Evolutionary conservation across 371 early-diverging fungal genomes (phyloP).

Genomic region (Smittium culicis): DNA sequence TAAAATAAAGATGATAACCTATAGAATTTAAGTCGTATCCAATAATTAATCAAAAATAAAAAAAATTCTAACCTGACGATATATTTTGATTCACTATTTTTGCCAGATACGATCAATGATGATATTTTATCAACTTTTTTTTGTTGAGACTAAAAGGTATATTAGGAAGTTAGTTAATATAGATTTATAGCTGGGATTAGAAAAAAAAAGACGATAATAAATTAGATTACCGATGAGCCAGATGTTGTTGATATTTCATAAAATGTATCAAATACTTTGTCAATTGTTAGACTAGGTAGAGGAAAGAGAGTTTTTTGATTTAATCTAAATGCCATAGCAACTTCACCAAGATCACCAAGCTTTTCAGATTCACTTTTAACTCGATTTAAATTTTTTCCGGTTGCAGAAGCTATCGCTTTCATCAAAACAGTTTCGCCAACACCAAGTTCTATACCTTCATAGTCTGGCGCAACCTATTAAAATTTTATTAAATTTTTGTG

Average conservation of each 20-base stretch:
- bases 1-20: neutral
- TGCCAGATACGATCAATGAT: conserved; percentile 64
- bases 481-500: no score
- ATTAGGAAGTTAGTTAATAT: neutral
- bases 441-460: conserved; percentile 91
- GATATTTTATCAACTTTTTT: conserved; percentile 77
- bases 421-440: conserved; percentile 88
- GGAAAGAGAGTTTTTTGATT: conserved; percentile 60
- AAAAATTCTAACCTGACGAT: conserved; percentile 74
- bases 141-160: conserved; percentile 21
- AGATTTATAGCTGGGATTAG: neutral
- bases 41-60: neutral
- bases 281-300: conserved; percentile 67
- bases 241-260: conserved; percentile 71
- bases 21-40: neutral
- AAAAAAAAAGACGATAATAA: neutral
- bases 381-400: conserved; percentile 54
- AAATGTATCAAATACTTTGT: conserved; percentile 71
- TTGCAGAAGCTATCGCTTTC: conserved; percentile 85
- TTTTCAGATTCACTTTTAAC: conserved; percentile 66
- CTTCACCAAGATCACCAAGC: conserved; percentile 83
- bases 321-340: conserved; percentile 72
- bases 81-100: conserved; percentile 80
- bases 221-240: conserved; percentile 41
- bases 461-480: conserved; percentile 65